These are phyloP conservation scores for Metroxylon sagu DNA, from an alignment of 176 grass and related monocot species.

Conservation along the genomic window DNA sequence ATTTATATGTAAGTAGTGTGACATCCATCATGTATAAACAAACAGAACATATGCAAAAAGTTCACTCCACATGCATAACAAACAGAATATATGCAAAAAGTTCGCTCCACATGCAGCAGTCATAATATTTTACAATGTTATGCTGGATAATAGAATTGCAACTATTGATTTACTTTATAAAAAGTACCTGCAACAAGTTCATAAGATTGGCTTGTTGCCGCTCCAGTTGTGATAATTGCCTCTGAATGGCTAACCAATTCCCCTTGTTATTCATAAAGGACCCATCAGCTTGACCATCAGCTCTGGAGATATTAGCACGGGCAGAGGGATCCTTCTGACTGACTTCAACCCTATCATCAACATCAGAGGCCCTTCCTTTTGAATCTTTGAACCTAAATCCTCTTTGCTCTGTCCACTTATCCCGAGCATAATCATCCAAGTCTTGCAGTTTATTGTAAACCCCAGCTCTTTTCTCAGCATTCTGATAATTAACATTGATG, in stretches of 20 bases:
- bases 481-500: constrained; percentile 39
- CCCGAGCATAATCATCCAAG: constrained; percentile 2
- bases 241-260: constrained; percentile 81
- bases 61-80: too few species aligned
- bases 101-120: too few species aligned
- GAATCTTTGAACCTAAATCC: constrained; percentile 39
- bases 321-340: constrained; percentile 41
- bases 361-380: constrained; percentile 55
- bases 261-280: constrained; percentile 67
- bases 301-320: constrained; percentile 25
- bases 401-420: constrained; percentile 55
- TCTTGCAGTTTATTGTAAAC: constrained; percentile 15
- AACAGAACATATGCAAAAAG: too few species aligned
- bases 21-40: too few species aligned
- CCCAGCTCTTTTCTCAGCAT: constrained; percentile 30
- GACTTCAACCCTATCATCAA: constrained; percentile 42
- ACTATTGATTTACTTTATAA: neutral
- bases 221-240: constrained; percentile 70
- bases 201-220: constrained; percentile 87
- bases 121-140: too few species aligned
- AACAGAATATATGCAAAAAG: too few species aligned
- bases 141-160: too few species aligned
- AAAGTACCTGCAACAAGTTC: constrained; percentile 94
- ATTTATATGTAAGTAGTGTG: too few species aligned
- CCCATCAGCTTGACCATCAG: constrained; percentile 39